Evolutionary conservation across 352 stramenopile genomes (phyloP).

Genomic region (Phytophthora cactorum): DNA sequence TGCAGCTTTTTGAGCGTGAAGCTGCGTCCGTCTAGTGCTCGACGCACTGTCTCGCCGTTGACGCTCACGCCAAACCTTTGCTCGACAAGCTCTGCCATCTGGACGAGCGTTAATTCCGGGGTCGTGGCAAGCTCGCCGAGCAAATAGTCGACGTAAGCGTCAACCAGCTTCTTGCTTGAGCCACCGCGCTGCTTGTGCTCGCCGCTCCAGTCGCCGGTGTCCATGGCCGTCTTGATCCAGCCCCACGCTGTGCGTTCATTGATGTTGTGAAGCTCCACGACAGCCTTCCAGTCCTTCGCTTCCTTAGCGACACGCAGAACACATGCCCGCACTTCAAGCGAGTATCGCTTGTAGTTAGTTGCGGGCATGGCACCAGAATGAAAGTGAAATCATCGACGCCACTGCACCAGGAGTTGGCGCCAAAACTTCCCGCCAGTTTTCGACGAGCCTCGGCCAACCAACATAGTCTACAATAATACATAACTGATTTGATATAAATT

Average conservation of each 20-base stretch:
- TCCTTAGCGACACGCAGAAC: background rate
- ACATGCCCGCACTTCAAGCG: background rate
- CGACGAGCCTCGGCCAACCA: too few relatives aligned
- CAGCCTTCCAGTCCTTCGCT: background rate
- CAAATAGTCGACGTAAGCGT: background rate
- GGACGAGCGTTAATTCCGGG: background rate
- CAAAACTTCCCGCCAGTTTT: background rate
- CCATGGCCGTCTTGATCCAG: background rate
- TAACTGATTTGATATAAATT: background rate
- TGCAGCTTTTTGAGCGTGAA: constrained; percentile 2
- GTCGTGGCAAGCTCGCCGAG: constrained; percentile 1
- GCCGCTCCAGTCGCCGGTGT: background rate
- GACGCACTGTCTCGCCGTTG: background rate
- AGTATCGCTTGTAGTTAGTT: constrained; percentile 4
- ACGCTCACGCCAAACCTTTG: background rate
- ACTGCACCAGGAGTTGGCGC: background rate
- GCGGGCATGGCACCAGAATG: background rate
- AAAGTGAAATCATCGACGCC: background rate
- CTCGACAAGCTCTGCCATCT: constrained; percentile 2
- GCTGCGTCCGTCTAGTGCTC: background rate
- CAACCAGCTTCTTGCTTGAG: background rate
- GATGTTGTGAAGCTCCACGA: background rate
- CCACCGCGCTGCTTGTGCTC: background rate
- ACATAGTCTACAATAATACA: too few relatives aligned
- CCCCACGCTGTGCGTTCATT: background rate